Percentiles rank a stretch among this genome's conserved stretches.
Conservation (phyloP, 768 basidiomycete genomes). For the Goffeauzyma gilvescens region DNA sequence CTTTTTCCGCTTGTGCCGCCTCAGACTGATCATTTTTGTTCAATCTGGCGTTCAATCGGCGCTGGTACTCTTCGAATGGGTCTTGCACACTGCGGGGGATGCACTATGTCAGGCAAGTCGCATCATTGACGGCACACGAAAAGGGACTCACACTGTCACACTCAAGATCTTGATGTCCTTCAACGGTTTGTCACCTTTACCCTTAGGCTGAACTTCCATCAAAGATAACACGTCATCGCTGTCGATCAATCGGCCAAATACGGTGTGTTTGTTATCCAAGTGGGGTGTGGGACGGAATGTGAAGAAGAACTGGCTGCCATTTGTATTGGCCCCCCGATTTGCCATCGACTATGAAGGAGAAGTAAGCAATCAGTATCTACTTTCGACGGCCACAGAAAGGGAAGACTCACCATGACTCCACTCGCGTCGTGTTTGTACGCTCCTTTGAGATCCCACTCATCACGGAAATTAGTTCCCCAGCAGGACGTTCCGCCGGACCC, state of each 20-base stretch:
- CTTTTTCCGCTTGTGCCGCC: slow-evolving; percentile 42
- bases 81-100: slow-evolving; percentile 41
- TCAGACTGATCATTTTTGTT: slow-evolving; percentile 42
- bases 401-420: slow-evolving; percentile 41
- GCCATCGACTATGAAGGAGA: slow-evolving; percentile 54
- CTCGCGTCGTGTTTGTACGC: slow-evolving; percentile 72
- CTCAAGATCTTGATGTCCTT: slow-evolving; percentile 72
- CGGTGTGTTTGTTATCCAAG: slow-evolving; percentile 83
- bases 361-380: neutral
- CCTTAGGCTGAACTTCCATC: slow-evolving; percentile 59
- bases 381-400: neutral
- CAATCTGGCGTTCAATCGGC: slow-evolving; percentile 38
- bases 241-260: slow-evolving; percentile 91
- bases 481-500: slow-evolving; percentile 78
- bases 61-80: slow-evolving; percentile 84
- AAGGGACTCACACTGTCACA: slow-evolving; percentile 59
- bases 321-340: slow-evolving; percentile 77
- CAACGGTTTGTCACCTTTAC: slow-evolving; percentile 67
- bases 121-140: neutral
- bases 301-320: slow-evolving; percentile 84
- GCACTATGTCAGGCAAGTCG: too few species aligned
- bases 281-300: slow-evolving; percentile 69
- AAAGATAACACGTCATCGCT: slow-evolving; percentile 47
- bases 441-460: slow-evolving; percentile 73
- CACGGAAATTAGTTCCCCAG: slow-evolving; percentile 92